Evolutionary conservation across 768 basidiomycete species (phyloP).

Genomic region (Kwoniella mangroviensis): DNA sequence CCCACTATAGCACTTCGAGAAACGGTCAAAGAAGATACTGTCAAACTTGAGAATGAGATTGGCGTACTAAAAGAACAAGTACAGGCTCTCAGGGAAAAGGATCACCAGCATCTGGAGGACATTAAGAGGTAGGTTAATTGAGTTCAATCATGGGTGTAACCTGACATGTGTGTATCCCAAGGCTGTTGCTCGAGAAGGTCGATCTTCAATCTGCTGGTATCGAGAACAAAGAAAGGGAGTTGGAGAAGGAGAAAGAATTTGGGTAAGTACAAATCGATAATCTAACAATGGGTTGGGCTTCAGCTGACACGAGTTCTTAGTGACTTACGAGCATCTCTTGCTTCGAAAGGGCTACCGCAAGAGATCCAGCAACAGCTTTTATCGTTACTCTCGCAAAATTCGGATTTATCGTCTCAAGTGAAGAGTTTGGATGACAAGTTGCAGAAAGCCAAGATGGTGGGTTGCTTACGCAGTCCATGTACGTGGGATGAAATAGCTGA

Average conservation of each 20-base stretch:
- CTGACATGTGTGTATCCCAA: conserved; percentile 67
- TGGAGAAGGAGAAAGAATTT: conserved; percentile 83
- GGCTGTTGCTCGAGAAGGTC: conserved; percentile 86
- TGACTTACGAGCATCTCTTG: conserved; percentile 74
- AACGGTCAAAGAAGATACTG: conserved; percentile 86
- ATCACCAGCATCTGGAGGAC: conserved; percentile 80
- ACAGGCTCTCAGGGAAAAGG: conserved; percentile 77
- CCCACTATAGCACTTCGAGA: conserved; percentile 67
- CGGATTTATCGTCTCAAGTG: conserved; percentile 70
- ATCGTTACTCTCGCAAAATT: conserved; percentile 76
- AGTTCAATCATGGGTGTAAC: too few species aligned
- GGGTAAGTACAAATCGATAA: conserved; percentile 61
- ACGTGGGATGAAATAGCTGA: not conserved
- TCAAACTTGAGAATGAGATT: conserved; percentile 71
- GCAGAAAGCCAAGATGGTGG: conserved; percentile 74
- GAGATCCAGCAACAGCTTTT: conserved; percentile 78
- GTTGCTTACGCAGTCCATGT: conserved; percentile 15
- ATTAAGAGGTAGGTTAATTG: conserved; percentile 40
- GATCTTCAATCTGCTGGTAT: conserved; percentile 89
- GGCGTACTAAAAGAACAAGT: conserved; percentile 69
- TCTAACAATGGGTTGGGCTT: not conserved
- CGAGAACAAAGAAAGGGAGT: conserved; percentile 80
- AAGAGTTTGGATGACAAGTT: conserved; percentile 78
- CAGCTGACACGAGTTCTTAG: conserved; percentile 58
- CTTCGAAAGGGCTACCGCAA: conserved; percentile 78